A percentile compares a stretch with the other conserved stretches of the same genome.
phyloP scores from a whole-genome alignment of 2,329 filamentous ascomycete genomes.

The Aspergillus eucalypticola region DNA sequence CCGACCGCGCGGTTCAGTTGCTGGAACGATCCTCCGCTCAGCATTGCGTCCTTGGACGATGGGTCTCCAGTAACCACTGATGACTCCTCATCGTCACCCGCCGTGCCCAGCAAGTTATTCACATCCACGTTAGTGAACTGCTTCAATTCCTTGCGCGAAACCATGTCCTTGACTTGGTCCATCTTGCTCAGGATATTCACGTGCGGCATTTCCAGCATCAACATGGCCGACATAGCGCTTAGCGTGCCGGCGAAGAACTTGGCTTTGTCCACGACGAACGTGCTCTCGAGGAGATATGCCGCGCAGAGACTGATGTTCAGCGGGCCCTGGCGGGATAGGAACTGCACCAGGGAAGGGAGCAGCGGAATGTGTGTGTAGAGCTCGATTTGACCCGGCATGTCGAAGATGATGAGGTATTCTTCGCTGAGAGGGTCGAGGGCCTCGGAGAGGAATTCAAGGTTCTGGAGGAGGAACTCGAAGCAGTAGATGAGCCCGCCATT shows the following conservation, averaged over 20 bases:
- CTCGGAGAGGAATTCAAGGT: constrained; percentile 87
- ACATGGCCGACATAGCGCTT: constrained; percentile 97
- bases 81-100: constrained; percentile 52
- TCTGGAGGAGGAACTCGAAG: constrained; percentile 93
- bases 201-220: constrained; percentile 96
- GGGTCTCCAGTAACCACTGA: constrained; percentile 57
- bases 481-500: constrained; percentile 95
- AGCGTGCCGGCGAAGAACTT: constrained; percentile 97
- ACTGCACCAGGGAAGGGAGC: constrained; percentile 78
- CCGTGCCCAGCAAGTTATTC: constrained; percentile 70
- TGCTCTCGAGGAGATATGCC: constrained; percentile 90
- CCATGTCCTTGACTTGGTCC: constrained; percentile 89
- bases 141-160: constrained; percentile 84
- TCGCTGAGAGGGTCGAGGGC: constrained; percentile 83
- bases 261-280: constrained; percentile 90
- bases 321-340: constrained; percentile 73
- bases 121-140: constrained; percentile 86
- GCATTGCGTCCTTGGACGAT: constrained; percentile 66
- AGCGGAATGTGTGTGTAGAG: constrained; percentile 97
- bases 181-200: constrained; percentile 97
- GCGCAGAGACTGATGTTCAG: constrained; percentile 92
- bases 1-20: constrained; percentile 85
- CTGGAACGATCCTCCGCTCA: constrained; percentile 80
- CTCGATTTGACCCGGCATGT: constrained; percentile 99
- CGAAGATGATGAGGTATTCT: constrained; percentile 95